These are phyloP conservation scores for Taiozyma onychis DNA, from an alignment of 1,139 yeast genomes.

Conservation along the genomic window DNA sequence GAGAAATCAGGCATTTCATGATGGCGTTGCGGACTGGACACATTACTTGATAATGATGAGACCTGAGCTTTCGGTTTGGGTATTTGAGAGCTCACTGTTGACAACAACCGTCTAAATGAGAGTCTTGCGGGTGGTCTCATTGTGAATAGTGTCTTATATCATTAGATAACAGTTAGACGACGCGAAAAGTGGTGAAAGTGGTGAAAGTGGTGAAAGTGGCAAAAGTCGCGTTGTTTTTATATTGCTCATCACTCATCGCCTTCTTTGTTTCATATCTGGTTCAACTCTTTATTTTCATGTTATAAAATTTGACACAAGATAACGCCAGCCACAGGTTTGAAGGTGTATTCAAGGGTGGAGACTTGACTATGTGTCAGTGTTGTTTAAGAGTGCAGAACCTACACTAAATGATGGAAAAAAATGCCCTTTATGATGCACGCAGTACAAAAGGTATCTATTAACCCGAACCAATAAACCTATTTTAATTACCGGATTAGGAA, in stretches of 20 bases:
- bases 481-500: background rate
- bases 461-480: background rate
- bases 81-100: background rate
- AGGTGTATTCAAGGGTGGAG: background rate
- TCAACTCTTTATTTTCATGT: background rate
- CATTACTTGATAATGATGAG: background rate
- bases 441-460: too few species aligned
- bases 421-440: too few species aligned
- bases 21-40: background rate
- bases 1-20: conserved; percentile 1
- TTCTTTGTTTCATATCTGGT: background rate
- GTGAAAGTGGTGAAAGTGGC: background rate
- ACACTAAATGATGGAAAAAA: too few species aligned
- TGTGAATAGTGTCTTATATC: background rate
- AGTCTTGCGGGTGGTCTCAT: background rate
- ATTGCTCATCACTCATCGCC: background rate
- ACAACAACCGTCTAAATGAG: background rate
- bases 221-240: background rate
- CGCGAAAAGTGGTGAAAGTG: too few species aligned
- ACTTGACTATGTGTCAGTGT: background rate
- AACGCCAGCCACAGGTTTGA: too few species aligned
- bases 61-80: background rate
- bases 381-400: background rate
- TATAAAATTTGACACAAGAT: background rate
- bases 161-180: background rate